Evolutionary conservation across 495 filamentous ascomycete species (phyloP), one percentile per base, ranked within the genome.

Genomic region (Aspergillus sclerotioniger): DNA sequence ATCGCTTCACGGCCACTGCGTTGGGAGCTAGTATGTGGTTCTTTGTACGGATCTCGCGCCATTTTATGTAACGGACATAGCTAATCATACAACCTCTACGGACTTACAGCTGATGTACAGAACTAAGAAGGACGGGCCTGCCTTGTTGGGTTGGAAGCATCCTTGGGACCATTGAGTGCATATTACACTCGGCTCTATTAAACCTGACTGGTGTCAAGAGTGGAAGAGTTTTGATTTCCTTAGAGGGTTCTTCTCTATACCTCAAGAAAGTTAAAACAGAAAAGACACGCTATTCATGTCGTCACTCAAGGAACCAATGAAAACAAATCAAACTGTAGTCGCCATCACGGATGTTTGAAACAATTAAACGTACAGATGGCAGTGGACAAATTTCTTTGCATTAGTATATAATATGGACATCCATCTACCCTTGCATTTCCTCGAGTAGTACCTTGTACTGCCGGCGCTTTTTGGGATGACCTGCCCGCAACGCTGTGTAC

Each of bases 1-100:
- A 98, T 76, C 82, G 90, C 67, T 88, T 90, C 69, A 80, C 86
- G 43, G 94, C 90, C 44, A 97, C 90, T 28, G 88, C 85, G 53
- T 76, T 99, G 50, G 90, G 91, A 59, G 94, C 94, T 19, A 89
- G 87, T 77, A 99, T 98, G 95, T 99, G 94, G 94, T 98, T 98
- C 78, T 98, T 92, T 74, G 94, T 98, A 83, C 66, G 89, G 67
- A 46, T 58, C 32, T 16, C 33, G 8, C 64, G 47, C 33, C 35
- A 16, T 19, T 46, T 28, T 54, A 13, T 50, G 19, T 50, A 56
- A 43, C 20, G 51, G 58, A 46, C 25, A 43, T 29, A 54, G 32
- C 60, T 69, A 58, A 71, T 43, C n/a, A 29, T 13, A 21, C 39
- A 56, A 51, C 21, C 12, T 49, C 63, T 43, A 65, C 21, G 51